Evolutionary conservation across 2,329 filamentous ascomycete species (phyloP).

Genomic region (Penicillium freii): DNA sequence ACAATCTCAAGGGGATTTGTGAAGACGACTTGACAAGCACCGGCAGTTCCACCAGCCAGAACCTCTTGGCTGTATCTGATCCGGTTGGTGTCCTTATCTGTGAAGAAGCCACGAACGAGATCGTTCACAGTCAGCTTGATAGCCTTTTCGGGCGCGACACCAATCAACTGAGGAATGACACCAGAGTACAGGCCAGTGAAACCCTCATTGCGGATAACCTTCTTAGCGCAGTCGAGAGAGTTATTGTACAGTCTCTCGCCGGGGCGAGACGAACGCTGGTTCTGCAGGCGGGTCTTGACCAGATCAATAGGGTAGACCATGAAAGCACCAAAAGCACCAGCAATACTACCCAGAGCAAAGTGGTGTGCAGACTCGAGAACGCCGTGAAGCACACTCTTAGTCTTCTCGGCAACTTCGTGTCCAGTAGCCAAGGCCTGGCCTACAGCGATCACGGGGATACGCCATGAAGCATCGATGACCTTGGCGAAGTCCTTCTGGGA

Average conservation of each 20-base stretch:
- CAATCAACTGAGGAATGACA: conserved; percentile 89
- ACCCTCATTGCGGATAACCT: conserved; percentile 91
- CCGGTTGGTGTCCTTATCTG: conserved; percentile 67
- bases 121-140: conserved; percentile 99
- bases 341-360: conserved; percentile 83
- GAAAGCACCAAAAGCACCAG: conserved; percentile 95
- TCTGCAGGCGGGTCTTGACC: conserved; percentile 98
- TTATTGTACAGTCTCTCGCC: conserved; percentile 94
- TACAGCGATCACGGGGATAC: conserved; percentile 60
- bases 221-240: conserved; percentile 90
- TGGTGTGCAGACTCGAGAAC: conserved; percentile 80
- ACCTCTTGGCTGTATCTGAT: conserved; percentile 74
- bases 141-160: conserved; percentile 98
- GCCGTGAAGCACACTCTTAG: conserved; percentile 59
- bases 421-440: conserved; percentile 46
- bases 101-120: conserved; percentile 73
- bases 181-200: conserved; percentile 88
- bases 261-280: conserved; percentile 79
- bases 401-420: conserved; percentile 55
- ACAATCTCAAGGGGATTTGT: conserved; percentile 98
- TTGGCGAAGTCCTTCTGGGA: conserved; percentile 84
- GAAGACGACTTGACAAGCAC: conserved; percentile 96
- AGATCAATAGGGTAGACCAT: conserved; percentile 99
- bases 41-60: conserved; percentile 82
- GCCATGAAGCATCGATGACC: conserved; percentile 92